Base-by-base conservation (phyloP, 176 grass and related monocot genomes). In the Raddia guianensis region DNA sequence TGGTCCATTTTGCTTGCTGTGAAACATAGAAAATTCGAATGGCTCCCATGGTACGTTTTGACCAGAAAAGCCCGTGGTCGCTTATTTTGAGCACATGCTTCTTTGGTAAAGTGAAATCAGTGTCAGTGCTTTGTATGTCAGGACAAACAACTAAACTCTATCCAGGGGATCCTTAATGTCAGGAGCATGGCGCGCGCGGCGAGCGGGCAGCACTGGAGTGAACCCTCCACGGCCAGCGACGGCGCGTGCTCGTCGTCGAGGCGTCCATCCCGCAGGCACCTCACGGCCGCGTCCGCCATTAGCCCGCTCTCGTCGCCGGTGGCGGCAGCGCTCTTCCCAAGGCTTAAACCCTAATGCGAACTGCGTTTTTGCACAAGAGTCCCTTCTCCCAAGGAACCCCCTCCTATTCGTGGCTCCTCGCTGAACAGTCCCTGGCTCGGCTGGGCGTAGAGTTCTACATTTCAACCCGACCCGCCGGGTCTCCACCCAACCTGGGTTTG, bases 221-320 rank as follows among this genome's bases (percentile, higher is more conserved):
- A 85, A 34, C 82, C 89, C 40, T 78, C 84, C 54, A 94, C 68
- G 46, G 80, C 54, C 59, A 94, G 81, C 20, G 86, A 77, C 3
- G 89, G 86, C 2, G 89, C 86, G 49, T 94, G 89, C 84, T 94
- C 89, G 0, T 89, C 92, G 1, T 94, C 92, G 5, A 94, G 74
- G 12, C 86, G 85, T 6, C 92, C 92, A 33, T 89, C 92, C 49
- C 86, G 81, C 46, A 94, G 79, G 49, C 53, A 91, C 32, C 89
- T 94, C 57, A 77, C 74, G 40, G 57, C 80, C 67, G 68, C 67
- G 49, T 94, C 92, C 67, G 86, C 77, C 92, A 94, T 94, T n/a
- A n/a, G 59, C 63, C 50, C 35, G 5, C 21, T 62, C 5, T 20
- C 35, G 42, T n/a, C 82, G 40, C 43, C 58, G 76, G 42, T 40